Conservation (phyloP, 2,329 filamentous ascomycete genomes). For the Onygenales sp. region DNA sequence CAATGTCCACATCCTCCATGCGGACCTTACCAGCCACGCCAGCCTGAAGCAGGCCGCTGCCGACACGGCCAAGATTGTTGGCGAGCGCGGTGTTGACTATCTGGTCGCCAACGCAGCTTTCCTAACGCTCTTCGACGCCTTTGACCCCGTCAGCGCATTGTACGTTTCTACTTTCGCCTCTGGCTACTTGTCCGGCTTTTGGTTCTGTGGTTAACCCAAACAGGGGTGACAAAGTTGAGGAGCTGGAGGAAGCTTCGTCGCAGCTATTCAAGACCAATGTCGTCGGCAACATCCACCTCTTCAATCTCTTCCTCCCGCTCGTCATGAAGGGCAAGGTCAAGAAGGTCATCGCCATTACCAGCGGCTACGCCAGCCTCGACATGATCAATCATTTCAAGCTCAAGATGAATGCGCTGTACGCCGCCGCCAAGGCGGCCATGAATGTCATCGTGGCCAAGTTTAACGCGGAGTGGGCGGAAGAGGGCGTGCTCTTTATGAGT, state of each 20-base stretch:
- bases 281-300: conserved; percentile 43
- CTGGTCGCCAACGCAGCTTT: conserved; percentile 44
- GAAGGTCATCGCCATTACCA: conserved; percentile 45
- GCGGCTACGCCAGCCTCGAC: conserved; percentile 41
- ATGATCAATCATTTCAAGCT: conserved; percentile 32
- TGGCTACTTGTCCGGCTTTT: background rate
- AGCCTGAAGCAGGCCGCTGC: conserved; percentile 20
- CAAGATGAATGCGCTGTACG: conserved; percentile 31
- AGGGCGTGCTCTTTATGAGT: conserved; percentile 45
- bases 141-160: conserved; percentile 28
- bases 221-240: conserved; percentile 22
- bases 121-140: conserved; percentile 21
- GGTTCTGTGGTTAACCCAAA: conserved; percentile 5
- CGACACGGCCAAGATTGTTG: conserved; percentile 22
- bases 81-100: conserved; percentile 37
- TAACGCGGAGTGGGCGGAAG: conserved; percentile 37
- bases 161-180: conserved; percentile 19
- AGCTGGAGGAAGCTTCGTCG: conserved; percentile 25
- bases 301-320: conserved; percentile 45
- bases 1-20: conserved; percentile 41
- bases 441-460: conserved; percentile 48
- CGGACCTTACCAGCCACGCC: conserved; percentile 33
- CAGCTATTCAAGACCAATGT: conserved; percentile 40
- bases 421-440: conserved; percentile 42
- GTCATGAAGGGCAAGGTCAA: conserved; percentile 42